Evolutionary conservation across 805 yeast species (phyloP), one percentile per base, ranked within the genome.

Genomic region (Cyberlindnera euphorbiae): DNA sequence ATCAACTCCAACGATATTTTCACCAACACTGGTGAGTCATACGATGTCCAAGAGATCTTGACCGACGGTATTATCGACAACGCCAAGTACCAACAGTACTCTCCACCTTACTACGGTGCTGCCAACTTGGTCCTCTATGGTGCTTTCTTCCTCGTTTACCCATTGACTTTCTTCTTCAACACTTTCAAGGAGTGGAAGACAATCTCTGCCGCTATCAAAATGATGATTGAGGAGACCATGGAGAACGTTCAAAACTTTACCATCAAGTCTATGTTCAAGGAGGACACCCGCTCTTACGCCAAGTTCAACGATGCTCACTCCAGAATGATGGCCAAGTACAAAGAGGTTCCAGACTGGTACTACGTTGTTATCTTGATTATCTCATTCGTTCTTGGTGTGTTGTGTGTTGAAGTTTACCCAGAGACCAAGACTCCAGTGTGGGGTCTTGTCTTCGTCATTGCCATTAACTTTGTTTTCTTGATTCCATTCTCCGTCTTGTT

Each of bases 101-200:
- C 84, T 1, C 80, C 83, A 8, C 86, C 87, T 8, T 79, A 70
- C 55, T 77, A 75, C 50, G 53, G 75, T 19, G 84, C 86, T 6
- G 83, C 78, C 2, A 74, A 74, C 51, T 56, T 78, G 41, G 73
- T 79, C 8, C 55, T 66, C 15, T 78, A 77, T 49, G 82, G 83
- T 14, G 71, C 77, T 0, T 69, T 63, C 49, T 64, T 64, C 33
- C 24, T 37, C 4, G 35, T 47, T 9, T 74, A 74, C 46, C 79
- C 82, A 4, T 70, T 76, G 46, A 64, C 73, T 5, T 66, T 77
- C 19, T 45, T 70, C 1, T 72, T 69, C 50, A 68, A 72, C 27
- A 44, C 64, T 29, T 55, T 56, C 19, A 64, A 70, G 23, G 76
- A 73, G 43, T 63, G 74, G 71, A 47, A 48, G 2, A 60, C 73